These are phyloP conservation scores for Crepidotus variabilis DNA, from an alignment of 768 basidiomycete genomes.

Conservation along the genomic window DNA sequence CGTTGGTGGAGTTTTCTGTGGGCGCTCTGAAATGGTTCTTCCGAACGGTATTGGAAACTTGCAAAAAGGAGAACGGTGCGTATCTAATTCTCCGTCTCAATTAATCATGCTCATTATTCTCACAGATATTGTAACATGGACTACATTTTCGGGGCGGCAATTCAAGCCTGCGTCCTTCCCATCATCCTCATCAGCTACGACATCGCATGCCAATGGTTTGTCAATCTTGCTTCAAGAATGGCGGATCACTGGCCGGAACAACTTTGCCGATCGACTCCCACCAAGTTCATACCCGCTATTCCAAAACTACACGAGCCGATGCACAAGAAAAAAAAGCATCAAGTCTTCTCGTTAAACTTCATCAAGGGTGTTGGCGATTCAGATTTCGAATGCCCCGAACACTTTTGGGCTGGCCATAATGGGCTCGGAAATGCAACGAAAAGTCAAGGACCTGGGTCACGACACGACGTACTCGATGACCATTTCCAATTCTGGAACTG, in stretches of 20 bases:
- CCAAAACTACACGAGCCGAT: slow-evolving; percentile 6
- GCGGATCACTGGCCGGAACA: background rate
- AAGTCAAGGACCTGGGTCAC: background rate
- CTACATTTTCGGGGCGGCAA: slow-evolving; percentile 1
- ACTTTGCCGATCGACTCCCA: background rate
- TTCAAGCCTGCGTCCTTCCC: background rate
- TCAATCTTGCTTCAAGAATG: slow-evolving; percentile 18
- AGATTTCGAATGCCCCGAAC: background rate
- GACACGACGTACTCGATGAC: slow-evolving; percentile 6
- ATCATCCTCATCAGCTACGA: slow-evolving; percentile 18
- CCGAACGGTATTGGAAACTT: background rate
- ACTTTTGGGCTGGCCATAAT: slow-evolving; percentile 1
- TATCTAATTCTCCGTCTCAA: background rate
- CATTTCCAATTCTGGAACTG: slow-evolving; percentile 20
- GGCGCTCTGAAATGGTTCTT: slow-evolving; percentile 1
- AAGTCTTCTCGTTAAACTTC: slow-evolving; percentile 5
- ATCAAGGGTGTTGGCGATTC: background rate
- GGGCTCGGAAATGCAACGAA: background rate
- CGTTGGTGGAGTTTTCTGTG: slow-evolving; percentile 2
- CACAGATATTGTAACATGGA: slow-evolving; percentile 7
- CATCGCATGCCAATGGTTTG: slow-evolving; percentile 26
- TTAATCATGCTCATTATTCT: background rate
- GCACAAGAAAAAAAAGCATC: background rate
- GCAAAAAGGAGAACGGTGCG: slow-evolving; percentile 5
- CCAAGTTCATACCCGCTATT: slow-evolving; percentile 2